These are phyloP conservation scores for Solanum gracilifrons DNA, from an alignment of 257 asterid genomes.

Conservation along the genomic window DNA sequence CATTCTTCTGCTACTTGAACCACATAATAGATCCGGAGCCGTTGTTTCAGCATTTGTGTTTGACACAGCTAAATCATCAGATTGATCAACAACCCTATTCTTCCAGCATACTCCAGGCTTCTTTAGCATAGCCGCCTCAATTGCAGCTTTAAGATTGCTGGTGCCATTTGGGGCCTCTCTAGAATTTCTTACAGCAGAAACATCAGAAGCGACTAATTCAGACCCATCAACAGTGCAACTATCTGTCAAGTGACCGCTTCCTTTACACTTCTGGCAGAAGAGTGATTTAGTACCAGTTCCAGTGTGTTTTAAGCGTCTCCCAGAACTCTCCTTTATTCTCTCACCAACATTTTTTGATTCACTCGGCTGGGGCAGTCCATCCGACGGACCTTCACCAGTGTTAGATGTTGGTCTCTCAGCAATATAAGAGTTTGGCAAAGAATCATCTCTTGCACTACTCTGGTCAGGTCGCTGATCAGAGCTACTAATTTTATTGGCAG, in stretches of 20 bases:
- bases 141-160: slow-evolving; percentile 65
- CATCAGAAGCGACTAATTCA: slow-evolving; percentile 7
- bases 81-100: slow-evolving; percentile 37
- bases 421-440: slow-evolving; percentile 15
- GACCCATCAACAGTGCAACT: slow-evolving; percentile 11
- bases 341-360: slow-evolving; percentile 39
- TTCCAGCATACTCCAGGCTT: slow-evolving; percentile 65
- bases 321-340: slow-evolving; percentile 39
- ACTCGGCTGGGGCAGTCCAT: slow-evolving; percentile 33
- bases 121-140: slow-evolving; percentile 76
- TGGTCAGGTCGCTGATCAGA: slow-evolving; percentile 33
- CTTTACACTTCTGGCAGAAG: slow-evolving; percentile 25
- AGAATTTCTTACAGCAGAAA: slow-evolving; percentile 31
- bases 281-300: slow-evolving; percentile 5
- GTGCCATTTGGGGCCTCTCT: slow-evolving; percentile 33
- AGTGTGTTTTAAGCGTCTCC: slow-evolving; percentile 37
- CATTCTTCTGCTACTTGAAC: slow-evolving; percentile 28
- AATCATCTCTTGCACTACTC: slow-evolving; percentile 32
- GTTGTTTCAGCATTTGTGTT: slow-evolving; percentile 25
- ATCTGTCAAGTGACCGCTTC: slow-evolving; percentile 19
- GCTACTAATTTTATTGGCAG: slow-evolving; percentile 23
- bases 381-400: slow-evolving; percentile 37
- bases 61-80: slow-evolving; percentile 32
- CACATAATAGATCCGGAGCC: slow-evolving; percentile 24
- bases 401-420: slow-evolving; percentile 27